Percentiles rank a stretch among this genome's conserved stretches.
These are phyloP conservation scores for Trypanosoma congolense DNA, from an alignment of 208 protist species.

Conservation along the genomic window DNA sequence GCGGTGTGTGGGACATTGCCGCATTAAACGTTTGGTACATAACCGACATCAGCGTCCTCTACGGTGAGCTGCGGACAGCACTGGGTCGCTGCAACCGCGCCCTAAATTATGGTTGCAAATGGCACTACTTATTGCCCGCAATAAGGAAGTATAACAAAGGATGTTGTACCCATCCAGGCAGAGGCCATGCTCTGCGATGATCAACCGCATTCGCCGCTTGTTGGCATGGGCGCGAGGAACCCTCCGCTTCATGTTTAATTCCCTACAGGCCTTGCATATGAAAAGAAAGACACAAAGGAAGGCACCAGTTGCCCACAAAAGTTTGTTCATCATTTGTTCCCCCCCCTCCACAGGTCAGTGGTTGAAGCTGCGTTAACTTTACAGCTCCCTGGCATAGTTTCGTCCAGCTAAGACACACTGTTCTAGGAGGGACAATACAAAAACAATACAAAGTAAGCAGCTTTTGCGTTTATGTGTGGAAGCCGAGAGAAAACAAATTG, in stretches of 20 bases:
- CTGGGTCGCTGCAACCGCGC: no score
- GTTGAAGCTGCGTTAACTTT: no score
- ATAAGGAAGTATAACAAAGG: slow-evolving; percentile 74
- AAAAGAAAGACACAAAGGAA: no score
- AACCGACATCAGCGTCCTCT: slow-evolving; percentile 7
- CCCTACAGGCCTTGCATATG: not conserved
- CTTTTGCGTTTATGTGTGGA: no score
- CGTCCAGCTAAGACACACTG: no score
- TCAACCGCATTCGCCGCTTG: slow-evolving; percentile 61
- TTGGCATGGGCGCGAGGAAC: slow-evolving; percentile 76
- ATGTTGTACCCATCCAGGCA: slow-evolving; percentile 38
- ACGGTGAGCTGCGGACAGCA: slow-evolving; percentile 1
- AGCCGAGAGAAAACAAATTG: no score
- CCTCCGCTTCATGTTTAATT: slow-evolving; percentile 66
- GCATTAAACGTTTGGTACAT: slow-evolving; percentile 23
- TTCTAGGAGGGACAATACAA: no score
- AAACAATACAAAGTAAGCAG: no score
- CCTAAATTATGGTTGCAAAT: slow-evolving; percentile 21
- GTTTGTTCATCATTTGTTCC: no score
- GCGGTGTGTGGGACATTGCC: slow-evolving; percentile 2
- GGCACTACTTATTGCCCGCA: slow-evolving; percentile 46
- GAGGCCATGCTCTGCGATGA: slow-evolving; percentile 57
- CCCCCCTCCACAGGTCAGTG: no score
- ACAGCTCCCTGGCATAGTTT: no score
- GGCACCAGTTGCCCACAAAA: no score